Conservation (phyloP, 768 basidiomycete genomes). For the Strobilomyces confusus region DNA sequence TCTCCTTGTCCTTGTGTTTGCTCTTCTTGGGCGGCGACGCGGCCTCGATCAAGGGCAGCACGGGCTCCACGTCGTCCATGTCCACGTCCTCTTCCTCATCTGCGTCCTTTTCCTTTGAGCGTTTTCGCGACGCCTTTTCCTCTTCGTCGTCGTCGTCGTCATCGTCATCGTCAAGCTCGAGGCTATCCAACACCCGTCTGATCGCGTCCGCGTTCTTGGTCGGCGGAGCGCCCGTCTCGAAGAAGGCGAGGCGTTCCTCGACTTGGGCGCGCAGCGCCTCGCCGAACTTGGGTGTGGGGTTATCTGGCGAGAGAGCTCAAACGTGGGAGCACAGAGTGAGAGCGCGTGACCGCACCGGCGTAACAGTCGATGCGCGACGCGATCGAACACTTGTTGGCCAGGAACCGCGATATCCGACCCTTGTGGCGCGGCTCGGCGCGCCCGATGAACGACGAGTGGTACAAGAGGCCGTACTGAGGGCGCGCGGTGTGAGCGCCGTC, state of each 20-base stretch:
- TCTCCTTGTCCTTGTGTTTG: conserved; percentile 28
- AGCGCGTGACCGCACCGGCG: conserved; percentile 47
- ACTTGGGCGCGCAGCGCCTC: conserved; percentile 93
- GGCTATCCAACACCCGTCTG: conserved; percentile 76
- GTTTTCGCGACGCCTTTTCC: neutral
- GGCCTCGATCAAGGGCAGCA: conserved; percentile 56
- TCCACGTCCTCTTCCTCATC: conserved; percentile 34
- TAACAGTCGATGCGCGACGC: conserved; percentile 97
- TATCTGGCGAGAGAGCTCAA: conserved; percentile 41
- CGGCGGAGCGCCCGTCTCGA: conserved; percentile 86
- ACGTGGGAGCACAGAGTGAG: neutral
- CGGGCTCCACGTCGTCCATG: conserved; percentile 41
- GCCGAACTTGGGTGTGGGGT: conserved; percentile 89
- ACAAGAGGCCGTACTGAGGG: conserved; percentile 89
- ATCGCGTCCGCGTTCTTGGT: conserved; percentile 92
- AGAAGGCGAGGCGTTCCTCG: conserved; percentile 92
- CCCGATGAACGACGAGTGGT: conserved; percentile 95
- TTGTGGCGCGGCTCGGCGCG: conserved; percentile 93
- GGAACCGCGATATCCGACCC: conserved; percentile 96
- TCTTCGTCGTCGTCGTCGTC: conserved; percentile 48
- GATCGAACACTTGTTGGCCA: conserved; percentile 98
- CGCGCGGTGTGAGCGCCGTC: neutral
- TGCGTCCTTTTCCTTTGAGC: conserved; percentile 10
- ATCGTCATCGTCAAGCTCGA: conserved; percentile 65
- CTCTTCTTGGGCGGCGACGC: conserved; percentile 60